Conservation (phyloP, 2,329 filamentous ascomycete genomes). For the Sarocladium strictum region DNA sequence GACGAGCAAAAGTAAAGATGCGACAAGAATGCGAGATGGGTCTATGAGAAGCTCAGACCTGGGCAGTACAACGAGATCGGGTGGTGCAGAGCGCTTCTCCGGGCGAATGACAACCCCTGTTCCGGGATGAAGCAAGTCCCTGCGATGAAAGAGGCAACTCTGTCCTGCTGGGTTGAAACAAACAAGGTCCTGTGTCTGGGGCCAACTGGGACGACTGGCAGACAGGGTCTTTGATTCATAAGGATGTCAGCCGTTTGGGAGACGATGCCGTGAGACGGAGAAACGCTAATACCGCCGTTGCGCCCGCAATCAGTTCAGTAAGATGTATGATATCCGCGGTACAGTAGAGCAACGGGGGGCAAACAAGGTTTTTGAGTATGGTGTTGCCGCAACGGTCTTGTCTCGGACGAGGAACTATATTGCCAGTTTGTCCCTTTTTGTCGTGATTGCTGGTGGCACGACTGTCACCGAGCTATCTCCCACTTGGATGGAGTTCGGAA, state of each 20-base stretch:
- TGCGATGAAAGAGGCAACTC: background rate
- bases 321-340: background rate
- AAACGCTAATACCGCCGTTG: conserved; percentile 5
- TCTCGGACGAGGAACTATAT: background rate
- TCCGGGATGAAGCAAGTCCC: background rate
- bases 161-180: background rate
- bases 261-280: conserved; percentile 1
- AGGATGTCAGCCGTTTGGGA: background rate
- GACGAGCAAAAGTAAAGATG: background rate
- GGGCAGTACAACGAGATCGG: background rate
- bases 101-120: background rate
- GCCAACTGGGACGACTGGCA: background rate
- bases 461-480: background rate
- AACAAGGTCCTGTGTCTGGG: background rate
- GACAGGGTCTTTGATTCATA: conserved; percentile 1
- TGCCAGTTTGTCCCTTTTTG: no score
- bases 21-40: background rate
- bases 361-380: background rate
- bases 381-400: background rate
- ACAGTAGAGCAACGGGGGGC: background rate
- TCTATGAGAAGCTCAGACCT: background rate
- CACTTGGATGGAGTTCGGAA: background rate
- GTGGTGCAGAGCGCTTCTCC: background rate
- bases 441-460: no score
- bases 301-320: background rate